Evolutionary conservation across 352 stramenopile genomes (phyloP), one percentile per base, ranked within the genome.

Genomic region (Phytophthora cryptogea): DNA sequence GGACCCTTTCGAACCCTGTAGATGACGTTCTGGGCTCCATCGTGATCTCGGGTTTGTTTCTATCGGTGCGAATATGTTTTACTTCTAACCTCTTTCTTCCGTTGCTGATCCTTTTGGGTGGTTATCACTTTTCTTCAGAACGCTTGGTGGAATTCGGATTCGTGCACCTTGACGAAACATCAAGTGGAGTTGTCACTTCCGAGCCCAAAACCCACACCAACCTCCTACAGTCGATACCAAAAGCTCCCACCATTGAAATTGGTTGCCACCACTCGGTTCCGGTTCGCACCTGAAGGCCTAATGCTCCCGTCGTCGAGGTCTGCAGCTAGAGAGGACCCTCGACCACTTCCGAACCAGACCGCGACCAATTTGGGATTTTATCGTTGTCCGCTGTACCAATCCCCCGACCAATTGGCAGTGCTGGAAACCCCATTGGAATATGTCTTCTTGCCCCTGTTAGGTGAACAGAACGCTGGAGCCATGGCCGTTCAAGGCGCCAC

Each of bases 351-450:
- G 27, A 54, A 33, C 9, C 43, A 53, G 9, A 23, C 27, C 1
- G 37, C 23, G 39, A 23, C 37, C 36, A 55, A 45, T 4, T 42
- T 57, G 32, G 45, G 48, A 14, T 82, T 76, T 41, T 82, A 74
- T 44, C 58, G 55, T 3, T 88, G 78, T 30, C 78, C 78, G 7
- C 53, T 88, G 7, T 88, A 74, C 46, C 33, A 60, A 14, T 74
- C 56, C 1, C 54, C 61, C 8, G 40, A 45, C 14, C 68, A 76
- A 16, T 59, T 72, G 9, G 39, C 41, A 4, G 14, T 23, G 11
- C 54, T 83, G 13, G 63, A 77, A 28, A 54, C 63, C 0, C 78
- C 78, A 2, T 30, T 86, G n/a, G 63, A 63, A 32, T 77, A 59
- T 47, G 36, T 88, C 1, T 65, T 68, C 39, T 36, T 82, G 31